A percentile compares a stretch with the other conserved stretches of the same genome.
Conservation (phyloP, 768 basidiomycete species). For the Ephemerocybe angulata region DNA sequence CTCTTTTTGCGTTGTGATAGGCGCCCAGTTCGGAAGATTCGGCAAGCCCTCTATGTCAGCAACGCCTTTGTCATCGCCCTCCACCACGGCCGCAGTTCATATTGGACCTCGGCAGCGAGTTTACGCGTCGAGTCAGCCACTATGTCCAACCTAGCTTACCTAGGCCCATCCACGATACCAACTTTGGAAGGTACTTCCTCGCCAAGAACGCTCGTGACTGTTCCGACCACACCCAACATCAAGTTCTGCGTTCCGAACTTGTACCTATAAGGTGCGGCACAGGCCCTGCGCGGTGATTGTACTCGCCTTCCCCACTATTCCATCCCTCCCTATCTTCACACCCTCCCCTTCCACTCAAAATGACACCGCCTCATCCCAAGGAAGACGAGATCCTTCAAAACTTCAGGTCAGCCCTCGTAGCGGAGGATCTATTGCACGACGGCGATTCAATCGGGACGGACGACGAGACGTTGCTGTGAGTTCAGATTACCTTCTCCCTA, state of each 20-base stretch:
- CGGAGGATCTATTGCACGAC: slow-evolving; percentile 53
- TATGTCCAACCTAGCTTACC: too few species aligned
- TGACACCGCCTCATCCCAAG: background rate
- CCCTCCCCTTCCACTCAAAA: slow-evolving; percentile 1
- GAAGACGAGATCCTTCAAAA: slow-evolving; percentile 38
- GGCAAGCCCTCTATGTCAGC: background rate
- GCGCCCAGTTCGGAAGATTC: background rate
- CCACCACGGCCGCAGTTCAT: background rate
- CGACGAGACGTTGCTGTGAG: slow-evolving; percentile 56
- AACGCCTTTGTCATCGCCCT: background rate
- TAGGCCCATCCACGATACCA: too few species aligned
- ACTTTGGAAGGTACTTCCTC: too few species aligned
- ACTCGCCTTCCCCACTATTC: background rate
- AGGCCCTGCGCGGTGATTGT: too few species aligned
- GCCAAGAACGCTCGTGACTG: too few species aligned
- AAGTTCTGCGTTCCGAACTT: too few species aligned
- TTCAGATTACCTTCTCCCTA: background rate
- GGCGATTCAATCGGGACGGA: slow-evolving; percentile 62
- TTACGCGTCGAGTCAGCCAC: background rate
- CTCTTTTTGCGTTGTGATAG: too few species aligned
- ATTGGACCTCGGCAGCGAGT: background rate
- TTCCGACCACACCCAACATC: too few species aligned
- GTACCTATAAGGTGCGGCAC: background rate
- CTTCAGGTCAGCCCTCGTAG: slow-evolving; percentile 51
- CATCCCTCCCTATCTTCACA: background rate